Percentiles rank a stretch among this genome's conserved stretches.
Evolutionary conservation across 2,329 filamentous ascomycete species (phyloP).

Genomic region (Colletotrichum spinosum): DNA sequence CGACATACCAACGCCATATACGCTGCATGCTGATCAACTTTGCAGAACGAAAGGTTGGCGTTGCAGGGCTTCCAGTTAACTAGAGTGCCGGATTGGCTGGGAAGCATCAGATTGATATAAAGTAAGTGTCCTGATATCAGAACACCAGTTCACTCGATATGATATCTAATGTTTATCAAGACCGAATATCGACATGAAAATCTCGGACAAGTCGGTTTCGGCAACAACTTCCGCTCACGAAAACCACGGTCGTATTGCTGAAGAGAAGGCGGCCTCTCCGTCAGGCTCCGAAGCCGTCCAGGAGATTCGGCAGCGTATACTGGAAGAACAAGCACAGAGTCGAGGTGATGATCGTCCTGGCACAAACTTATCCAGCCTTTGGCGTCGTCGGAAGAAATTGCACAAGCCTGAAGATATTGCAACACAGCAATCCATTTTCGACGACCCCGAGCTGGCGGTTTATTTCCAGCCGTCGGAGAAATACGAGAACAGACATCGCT

Average conservation of each 20-base stretch:
- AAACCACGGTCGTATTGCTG: not conserved
- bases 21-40: too few relatives aligned
- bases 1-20: not conserved
- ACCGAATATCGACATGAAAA: too few relatives aligned
- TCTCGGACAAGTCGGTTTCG: not conserved
- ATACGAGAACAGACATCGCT: constrained; percentile 37
- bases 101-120: too few relatives aligned
- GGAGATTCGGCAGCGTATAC: constrained; percentile 13
- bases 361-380: constrained; percentile 34
- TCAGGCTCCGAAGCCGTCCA: not conserved
- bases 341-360: constrained; percentile 37
- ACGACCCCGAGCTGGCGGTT: constrained; percentile 53
- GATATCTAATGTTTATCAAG: too few relatives aligned
- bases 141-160: too few relatives aligned
- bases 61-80: too few relatives aligned
- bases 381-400: constrained; percentile 36
- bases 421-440: constrained; percentile 57
- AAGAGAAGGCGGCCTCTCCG: not conserved
- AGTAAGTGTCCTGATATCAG: too few relatives aligned
- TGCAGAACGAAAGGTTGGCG: not conserved
- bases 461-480: constrained; percentile 46
- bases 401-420: constrained; percentile 43
- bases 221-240: not conserved
- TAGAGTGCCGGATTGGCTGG: too few relatives aligned
- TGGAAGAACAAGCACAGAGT: constrained; percentile 26